These are phyloP conservation scores for Neurospora sp. DNA, from an alignment of 495 filamentous ascomycete genomes.

Conservation along the genomic window DNA sequence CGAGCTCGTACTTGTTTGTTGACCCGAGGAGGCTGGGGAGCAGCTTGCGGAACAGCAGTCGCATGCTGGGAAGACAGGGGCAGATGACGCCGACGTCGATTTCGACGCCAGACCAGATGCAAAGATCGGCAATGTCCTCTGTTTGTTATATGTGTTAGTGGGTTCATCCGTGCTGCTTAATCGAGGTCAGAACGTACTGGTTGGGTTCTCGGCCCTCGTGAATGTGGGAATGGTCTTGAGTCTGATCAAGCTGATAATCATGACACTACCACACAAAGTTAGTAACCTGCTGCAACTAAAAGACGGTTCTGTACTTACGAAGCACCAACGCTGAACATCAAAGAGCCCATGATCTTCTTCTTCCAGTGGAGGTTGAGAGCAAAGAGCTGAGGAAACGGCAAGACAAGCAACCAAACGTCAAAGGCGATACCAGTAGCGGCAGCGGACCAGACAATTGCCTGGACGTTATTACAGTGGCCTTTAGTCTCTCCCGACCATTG, in stretches of 20 bases:
- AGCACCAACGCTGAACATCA: conserved; percentile 31
- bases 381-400: conserved; percentile 27
- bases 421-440: conserved; percentile 25
- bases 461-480: conserved; percentile 22
- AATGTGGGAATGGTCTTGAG: conserved; percentile 22
- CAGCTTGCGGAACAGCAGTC: conserved; percentile 14
- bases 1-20: conserved; percentile 9
- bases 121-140: conserved; percentile 20
- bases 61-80: conserved; percentile 21
- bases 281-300: neutral
- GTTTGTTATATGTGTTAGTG: neutral
- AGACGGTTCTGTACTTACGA: conserved; percentile 15
- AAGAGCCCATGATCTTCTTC: conserved; percentile 22
- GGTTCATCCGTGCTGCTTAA: neutral
- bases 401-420: conserved; percentile 27
- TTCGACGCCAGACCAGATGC: conserved; percentile 22
- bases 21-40: conserved; percentile 10
- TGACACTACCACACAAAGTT: conserved; percentile 9
- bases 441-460: conserved; percentile 18
- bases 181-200: conserved; percentile 7
- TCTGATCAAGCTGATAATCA: conserved; percentile 20
- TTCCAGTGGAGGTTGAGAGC: conserved; percentile 22
- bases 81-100: conserved; percentile 24
- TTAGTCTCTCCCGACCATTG: conserved; percentile 17
- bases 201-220: conserved; percentile 15